Conservation (phyloP, 1,284 basidiomycete species). For the Thecaphora frezii region DNA sequence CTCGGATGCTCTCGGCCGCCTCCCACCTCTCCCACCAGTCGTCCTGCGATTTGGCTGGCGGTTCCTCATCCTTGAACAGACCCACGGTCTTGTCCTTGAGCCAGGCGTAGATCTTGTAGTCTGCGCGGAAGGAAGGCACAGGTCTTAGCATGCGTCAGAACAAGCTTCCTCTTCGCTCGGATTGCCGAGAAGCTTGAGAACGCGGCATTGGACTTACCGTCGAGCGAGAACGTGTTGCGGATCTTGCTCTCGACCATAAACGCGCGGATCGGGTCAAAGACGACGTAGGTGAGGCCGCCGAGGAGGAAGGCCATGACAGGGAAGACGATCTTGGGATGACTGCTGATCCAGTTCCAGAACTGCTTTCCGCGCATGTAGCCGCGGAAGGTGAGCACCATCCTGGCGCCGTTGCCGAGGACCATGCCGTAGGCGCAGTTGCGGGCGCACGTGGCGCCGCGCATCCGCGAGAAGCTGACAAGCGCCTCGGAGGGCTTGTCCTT, state of each 20-base stretch:
- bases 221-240: conserved; percentile 70
- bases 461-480: conserved; percentile 38
- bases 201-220: too few relatives aligned
- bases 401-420: conserved; percentile 64
- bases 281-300: conserved; percentile 80
- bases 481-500: conserved; percentile 37
- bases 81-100: conserved; percentile 42
- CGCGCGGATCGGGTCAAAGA: conserved; percentile 87
- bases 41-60: conserved; percentile 52
- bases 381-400: conserved; percentile 71
- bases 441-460: conserved; percentile 76
- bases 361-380: conserved; percentile 75
- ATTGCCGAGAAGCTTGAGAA: too few relatives aligned
- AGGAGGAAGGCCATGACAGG: conserved; percentile 83
- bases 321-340: conserved; percentile 82
- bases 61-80: conserved; percentile 30
- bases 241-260: conserved; percentile 82
- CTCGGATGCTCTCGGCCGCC: conserved; percentile 70
- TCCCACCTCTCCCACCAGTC: conserved; percentile 82
- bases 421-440: conserved; percentile 83
- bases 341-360: conserved; percentile 77
- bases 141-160: too few relatives aligned
- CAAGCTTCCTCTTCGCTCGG: too few relatives aligned
- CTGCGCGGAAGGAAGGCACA: not conserved
- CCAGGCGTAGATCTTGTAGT: conserved; percentile 31